Percentiles rank a stretch among this genome's conserved stretches.
Conservation (phyloP, 108 stramenopile genomes). For the Nitzschia sp. region DNA sequence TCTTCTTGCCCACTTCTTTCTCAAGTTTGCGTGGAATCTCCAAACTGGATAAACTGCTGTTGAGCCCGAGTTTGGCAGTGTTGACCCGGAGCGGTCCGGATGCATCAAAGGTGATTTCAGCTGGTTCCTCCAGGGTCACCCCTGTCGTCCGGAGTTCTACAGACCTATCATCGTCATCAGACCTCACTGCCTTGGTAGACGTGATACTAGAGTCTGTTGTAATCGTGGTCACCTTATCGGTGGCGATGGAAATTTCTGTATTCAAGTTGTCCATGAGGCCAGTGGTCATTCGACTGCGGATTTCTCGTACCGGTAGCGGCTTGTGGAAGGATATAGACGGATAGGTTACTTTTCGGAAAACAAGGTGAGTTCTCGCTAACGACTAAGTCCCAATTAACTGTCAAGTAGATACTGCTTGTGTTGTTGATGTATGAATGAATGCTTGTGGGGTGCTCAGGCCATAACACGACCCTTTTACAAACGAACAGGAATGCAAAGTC, state of each 20-base stretch:
- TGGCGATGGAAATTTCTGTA: conserved; percentile 35
- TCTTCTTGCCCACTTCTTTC: conserved; percentile 14
- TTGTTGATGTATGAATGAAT: too few relatives aligned
- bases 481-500: too few relatives aligned
- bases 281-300: not conserved
- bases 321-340: too few relatives aligned
- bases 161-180: conserved; percentile 12
- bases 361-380: too few relatives aligned
- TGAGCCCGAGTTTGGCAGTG: conserved; percentile 11
- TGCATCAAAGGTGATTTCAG: conserved; percentile 5
- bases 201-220: conserved; percentile 25
- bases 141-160: not conserved
- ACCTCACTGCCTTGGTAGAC: conserved; percentile 18
- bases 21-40: conserved; percentile 17
- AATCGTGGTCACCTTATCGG: conserved; percentile 28
- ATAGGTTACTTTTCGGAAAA: too few relatives aligned
- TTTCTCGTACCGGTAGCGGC: too few relatives aligned
- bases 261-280: conserved; percentile 9
- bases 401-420: too few relatives aligned
- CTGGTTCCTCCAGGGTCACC: not conserved
- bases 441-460: too few relatives aligned
- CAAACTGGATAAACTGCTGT: conserved; percentile 2
- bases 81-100: conserved; percentile 34
- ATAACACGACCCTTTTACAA: too few relatives aligned
- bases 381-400: too few relatives aligned